Conservation (phyloP, 352 stramenopile genomes). For the Globisporangium paroecandrum region DNA sequence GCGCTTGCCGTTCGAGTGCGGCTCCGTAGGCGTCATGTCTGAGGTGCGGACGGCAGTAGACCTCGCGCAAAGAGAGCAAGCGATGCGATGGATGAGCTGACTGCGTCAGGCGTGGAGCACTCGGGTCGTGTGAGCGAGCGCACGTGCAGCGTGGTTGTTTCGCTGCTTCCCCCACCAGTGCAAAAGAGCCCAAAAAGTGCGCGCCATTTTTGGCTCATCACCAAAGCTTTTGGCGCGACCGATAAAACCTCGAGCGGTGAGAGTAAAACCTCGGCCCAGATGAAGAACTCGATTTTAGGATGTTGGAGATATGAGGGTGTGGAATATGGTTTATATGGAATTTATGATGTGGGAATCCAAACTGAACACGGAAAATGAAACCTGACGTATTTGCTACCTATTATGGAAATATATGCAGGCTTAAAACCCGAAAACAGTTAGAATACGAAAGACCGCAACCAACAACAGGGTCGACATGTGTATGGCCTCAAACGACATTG, state of each 20-base stretch:
- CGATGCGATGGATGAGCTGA: not conserved
- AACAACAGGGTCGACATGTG: too few relatives aligned
- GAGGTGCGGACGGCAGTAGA: not conserved
- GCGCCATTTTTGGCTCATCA: conserved; percentile 13
- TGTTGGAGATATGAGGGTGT: not conserved
- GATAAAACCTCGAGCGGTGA: not conserved
- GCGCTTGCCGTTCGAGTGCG: not conserved
- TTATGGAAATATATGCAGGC: too few relatives aligned
- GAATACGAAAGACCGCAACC: too few relatives aligned
- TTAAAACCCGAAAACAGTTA: too few relatives aligned
- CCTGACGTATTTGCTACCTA: too few relatives aligned
- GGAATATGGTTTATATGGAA: not conserved
- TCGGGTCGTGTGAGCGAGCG: not conserved
- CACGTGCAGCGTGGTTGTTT: not conserved
- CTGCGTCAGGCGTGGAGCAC: not conserved
- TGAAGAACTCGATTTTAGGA: not conserved
- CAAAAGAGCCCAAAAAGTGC: not conserved
- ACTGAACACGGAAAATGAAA: not conserved
- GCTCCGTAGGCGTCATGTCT: not conserved
- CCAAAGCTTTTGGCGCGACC: not conserved
- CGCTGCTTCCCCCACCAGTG: not conserved
- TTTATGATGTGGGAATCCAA: not conserved
- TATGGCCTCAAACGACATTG: too few relatives aligned
- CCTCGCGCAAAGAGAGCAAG: not conserved
- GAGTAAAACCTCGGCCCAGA: not conserved